These are phyloP conservation scores for Mycena polygramma DNA, from an alignment of 768 basidiomycete genomes.

Conservation along the genomic window DNA sequence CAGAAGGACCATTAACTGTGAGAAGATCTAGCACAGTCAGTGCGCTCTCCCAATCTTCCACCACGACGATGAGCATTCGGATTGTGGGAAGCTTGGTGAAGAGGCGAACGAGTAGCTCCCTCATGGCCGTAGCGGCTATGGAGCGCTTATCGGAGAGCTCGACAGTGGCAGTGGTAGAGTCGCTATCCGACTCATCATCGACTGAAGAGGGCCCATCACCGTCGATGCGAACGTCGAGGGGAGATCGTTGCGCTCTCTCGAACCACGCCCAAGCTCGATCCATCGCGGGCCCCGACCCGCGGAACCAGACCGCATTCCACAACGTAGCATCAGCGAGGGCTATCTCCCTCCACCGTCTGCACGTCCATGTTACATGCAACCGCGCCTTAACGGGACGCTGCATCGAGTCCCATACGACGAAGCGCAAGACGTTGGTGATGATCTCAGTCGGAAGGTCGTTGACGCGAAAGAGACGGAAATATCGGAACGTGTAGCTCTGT, in stretches of 20 bases:
- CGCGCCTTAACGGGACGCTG: constrained; percentile 54
- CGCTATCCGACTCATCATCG: constrained; percentile 18
- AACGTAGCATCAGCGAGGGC: constrained; percentile 63
- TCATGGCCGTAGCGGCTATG: constrained; percentile 59
- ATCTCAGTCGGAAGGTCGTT: constrained; percentile 77
- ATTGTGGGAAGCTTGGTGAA: constrained; percentile 67
- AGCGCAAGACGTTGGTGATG: constrained; percentile 72
- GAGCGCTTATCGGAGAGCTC: constrained; percentile 15
- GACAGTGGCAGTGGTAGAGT: background rate
- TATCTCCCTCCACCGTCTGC: constrained; percentile 66
- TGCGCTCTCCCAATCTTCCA: constrained; percentile 68
- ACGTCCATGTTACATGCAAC: constrained; percentile 69
- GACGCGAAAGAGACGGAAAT: constrained; percentile 47
- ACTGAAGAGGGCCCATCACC: constrained; percentile 47
- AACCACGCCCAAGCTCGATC: constrained; percentile 69
- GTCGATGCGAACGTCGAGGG: constrained; percentile 73
- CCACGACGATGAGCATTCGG: constrained; percentile 69
- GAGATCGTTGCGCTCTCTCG: constrained; percentile 66
- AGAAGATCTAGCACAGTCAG: constrained; percentile 66
- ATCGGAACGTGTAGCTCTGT: constrained; percentile 32
- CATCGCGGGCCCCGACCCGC: constrained; percentile 59
- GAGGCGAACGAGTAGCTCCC: constrained; percentile 60
- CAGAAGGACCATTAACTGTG: constrained; percentile 47
- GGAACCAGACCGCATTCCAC: constrained; percentile 79
- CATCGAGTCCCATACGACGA: constrained; percentile 63